Evolutionary conservation across 495 filamentous ascomycete species (phyloP).

Genomic region (Penicillium longicatenatum): DNA sequence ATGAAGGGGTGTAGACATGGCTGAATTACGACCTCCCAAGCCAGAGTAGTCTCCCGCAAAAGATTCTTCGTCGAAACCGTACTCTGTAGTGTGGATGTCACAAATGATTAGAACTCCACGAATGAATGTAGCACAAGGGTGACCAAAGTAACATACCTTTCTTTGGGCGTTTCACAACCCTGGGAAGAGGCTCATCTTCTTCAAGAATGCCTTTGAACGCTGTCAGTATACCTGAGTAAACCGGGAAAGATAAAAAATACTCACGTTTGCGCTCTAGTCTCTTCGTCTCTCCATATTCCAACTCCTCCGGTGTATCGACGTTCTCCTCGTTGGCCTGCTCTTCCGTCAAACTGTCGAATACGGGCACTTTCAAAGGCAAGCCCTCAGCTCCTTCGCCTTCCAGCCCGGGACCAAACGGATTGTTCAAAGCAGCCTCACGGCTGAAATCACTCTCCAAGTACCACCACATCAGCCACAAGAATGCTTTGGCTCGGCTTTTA

Average conservation of each 20-base stretch:
- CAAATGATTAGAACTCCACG: constrained; percentile 3
- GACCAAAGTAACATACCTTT: constrained; percentile 40
- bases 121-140: constrained; percentile 1
- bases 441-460: constrained; percentile 97
- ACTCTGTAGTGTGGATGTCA: constrained; percentile 23
- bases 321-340: constrained; percentile 83
- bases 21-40: constrained; percentile 38
- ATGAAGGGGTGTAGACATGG: constrained; percentile 46
- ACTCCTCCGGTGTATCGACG: constrained; percentile 83
- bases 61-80: constrained; percentile 41
- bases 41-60: constrained; percentile 37
- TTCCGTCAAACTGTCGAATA: constrained; percentile 72
- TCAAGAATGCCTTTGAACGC: constrained; percentile 52
- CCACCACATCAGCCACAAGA: constrained; percentile 99
- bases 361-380: constrained; percentile 78
- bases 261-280: constrained; percentile 77
- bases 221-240: constrained; percentile 10
- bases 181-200: constrained; percentile 61
- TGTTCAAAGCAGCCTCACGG: constrained; percentile 75
- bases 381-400: constrained; percentile 61
- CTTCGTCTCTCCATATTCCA: constrained; percentile 84
- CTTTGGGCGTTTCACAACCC: constrained; percentile 58
- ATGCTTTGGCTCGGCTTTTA: constrained; percentile 79
- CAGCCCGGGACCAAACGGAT: constrained; percentile 84
- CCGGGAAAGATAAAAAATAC: constrained; percentile 11